Conservation (phyloP, 2,329 filamentous ascomycete species). For the Periconia sp. region DNA sequence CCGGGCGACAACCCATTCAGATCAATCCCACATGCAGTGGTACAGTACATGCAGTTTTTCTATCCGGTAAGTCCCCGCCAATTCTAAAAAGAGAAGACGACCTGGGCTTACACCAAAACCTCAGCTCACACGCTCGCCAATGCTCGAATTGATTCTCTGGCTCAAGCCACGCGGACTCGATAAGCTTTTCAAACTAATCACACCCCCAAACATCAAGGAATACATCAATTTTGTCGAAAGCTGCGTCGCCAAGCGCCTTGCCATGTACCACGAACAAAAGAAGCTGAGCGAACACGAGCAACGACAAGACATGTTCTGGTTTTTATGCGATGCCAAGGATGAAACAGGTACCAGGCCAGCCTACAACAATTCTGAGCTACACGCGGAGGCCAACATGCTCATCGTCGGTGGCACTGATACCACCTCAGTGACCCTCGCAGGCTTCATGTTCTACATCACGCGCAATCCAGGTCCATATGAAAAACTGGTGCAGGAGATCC, state of each 20-base stretch:
- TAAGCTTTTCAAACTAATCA: neutral
- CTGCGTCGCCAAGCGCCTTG: neutral
- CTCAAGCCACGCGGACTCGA: slow-evolving; percentile 12
- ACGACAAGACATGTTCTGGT: neutral
- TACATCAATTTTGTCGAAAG: slow-evolving; percentile 1
- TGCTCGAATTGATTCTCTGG: slow-evolving; percentile 12
- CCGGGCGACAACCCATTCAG: neutral
- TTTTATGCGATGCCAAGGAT: slow-evolving; percentile 24
- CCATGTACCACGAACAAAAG: neutral
- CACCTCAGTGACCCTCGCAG: slow-evolving; percentile 5
- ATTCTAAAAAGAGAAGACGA: neutral
- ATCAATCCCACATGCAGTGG: neutral
- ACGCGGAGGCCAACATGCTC: slow-evolving; percentile 19
- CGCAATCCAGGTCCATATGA: slow-evolving; percentile 7
- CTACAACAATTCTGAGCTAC: slow-evolving; percentile 40
- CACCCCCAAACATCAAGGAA: neutral
- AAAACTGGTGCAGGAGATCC: slow-evolving; percentile 17
- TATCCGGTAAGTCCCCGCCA: neutral
- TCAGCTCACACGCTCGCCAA: slow-evolving; percentile 12
- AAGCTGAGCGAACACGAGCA: neutral
- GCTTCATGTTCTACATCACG: slow-evolving; percentile 15
- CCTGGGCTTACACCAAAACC: neutral
- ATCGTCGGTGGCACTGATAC: slow-evolving; percentile 19
- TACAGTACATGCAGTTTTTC: neutral
- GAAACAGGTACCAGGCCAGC: slow-evolving; percentile 37